Base-by-base conservation (phyloP, 305 asterid species). In the Nicotiana rustica region DNA sequence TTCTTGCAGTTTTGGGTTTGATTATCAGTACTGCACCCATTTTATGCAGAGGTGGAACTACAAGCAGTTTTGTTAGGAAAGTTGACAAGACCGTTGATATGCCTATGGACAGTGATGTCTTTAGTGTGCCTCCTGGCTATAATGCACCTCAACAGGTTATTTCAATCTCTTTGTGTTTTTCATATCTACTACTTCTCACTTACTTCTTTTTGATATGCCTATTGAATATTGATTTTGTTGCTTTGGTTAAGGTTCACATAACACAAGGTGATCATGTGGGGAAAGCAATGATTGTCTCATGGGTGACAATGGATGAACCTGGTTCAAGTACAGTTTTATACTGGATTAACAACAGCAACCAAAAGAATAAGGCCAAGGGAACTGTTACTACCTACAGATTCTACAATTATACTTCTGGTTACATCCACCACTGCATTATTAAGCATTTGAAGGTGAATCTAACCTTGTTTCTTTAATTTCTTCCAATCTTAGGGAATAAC, bases 121-220 rank as follows among this genome's bases (percentile, higher is more conserved):
- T 92, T 89, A 36, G 82, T n/a, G 87, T 78, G 66, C 98, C 98
- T 84, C 90, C 89, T 31, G 95, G 97, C 85, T 89, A 91, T 83
- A 93, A 93, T 90, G 94, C 93, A 52, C 98, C 98, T 56, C 97
- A 93, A 84, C 95, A 93, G 97, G 98, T 94, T 52, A 52, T 14
- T 52, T 52, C n/a, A 52, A 52, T 52, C 59, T 52, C n/a, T 52
- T 52, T 52, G 17, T 6, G 5, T 52, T 52, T 52, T 52, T 52
- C 14, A 52, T 13, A 6, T 52, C 17, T 52, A 52, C 5, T 52
- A 52, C 5, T 52, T 52, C 0, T 52, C 57, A 10, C 14, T 49
- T 9, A 10, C 2, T 49, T 12, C 15, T 10, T 49, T 49, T 9
- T 49, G 56, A 49, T 52, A 5, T 36, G 6, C 44, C 7, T 52